phyloP scores from a whole-genome alignment of 2,329 filamentous ascomycete genomes.

The Aspergillaceae sp. region DNA sequence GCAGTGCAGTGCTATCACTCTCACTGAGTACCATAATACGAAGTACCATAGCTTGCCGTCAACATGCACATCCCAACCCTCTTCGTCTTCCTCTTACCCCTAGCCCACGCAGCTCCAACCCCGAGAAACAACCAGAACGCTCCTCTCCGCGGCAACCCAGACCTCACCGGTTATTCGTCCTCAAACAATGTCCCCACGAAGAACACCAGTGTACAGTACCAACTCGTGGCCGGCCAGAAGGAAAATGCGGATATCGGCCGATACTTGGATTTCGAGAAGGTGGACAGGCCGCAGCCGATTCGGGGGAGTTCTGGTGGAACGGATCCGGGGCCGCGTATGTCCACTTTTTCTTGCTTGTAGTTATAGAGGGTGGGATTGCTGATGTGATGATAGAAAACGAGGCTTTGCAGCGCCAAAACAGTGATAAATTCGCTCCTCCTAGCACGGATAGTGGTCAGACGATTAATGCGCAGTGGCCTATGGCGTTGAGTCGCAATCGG shows the following conservation, averaged over 20 bases:
- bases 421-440: slow-evolving; percentile 47
- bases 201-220: slow-evolving; percentile 28
- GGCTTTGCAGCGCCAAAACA: slow-evolving; percentile 46
- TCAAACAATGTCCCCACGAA: slow-evolving; percentile 27
- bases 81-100: slow-evolving; percentile 2
- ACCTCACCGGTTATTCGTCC: slow-evolving; percentile 34
- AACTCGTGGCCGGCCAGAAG: slow-evolving; percentile 44
- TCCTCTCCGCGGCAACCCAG: slow-evolving; percentile 19
- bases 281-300: slow-evolving; percentile 48
- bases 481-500: slow-evolving; percentile 44
- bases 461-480: slow-evolving; percentile 45
- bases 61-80: neutral
- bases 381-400: slow-evolving; percentile 29
- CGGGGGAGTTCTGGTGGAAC: slow-evolving; percentile 44
- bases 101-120: slow-evolving; percentile 9
- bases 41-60: too few species aligned
- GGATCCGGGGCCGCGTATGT: slow-evolving; percentile 45
- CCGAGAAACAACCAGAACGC: slow-evolving; percentile 13
- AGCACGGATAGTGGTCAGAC: slow-evolving; percentile 40
- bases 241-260: slow-evolving; percentile 43
- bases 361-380: neutral
- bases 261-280: slow-evolving; percentile 47
- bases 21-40: too few species aligned
- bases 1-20: too few species aligned
- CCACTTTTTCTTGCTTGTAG: neutral